Percentiles rank a stretch among this genome's conserved stretches.
Conservation (phyloP, 352 stramenopile genomes). For the Phytophthora brassicae region DNA sequence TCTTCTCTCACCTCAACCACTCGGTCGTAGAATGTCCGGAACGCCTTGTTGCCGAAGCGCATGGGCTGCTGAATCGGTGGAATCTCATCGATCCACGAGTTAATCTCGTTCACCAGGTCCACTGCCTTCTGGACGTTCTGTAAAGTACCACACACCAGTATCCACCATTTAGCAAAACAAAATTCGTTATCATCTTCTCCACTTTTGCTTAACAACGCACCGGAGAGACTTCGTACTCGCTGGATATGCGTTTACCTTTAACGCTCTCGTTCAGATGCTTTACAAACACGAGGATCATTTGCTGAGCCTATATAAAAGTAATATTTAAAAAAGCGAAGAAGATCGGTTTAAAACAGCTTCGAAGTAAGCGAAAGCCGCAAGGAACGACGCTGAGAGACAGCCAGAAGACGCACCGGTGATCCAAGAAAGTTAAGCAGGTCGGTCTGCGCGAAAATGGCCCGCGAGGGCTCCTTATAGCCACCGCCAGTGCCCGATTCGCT, state of each 20-base stretch:
- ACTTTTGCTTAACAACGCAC: slow-evolving; percentile 32
- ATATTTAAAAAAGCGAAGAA: too few species aligned
- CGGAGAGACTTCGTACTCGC: slow-evolving; percentile 62
- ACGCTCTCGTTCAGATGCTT: slow-evolving; percentile 85
- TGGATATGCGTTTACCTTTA: slow-evolving; percentile 57
- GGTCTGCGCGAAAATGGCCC: slow-evolving; percentile 77
- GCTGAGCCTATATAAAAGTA: too few species aligned
- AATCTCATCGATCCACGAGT: slow-evolving; percentile 90
- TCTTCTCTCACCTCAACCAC: slow-evolving; percentile 58
- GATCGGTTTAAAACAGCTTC: too few species aligned
- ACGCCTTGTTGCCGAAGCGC: slow-evolving; percentile 95
- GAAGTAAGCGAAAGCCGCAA: too few species aligned
- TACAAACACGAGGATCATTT: slow-evolving; percentile 82
- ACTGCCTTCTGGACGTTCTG: slow-evolving; percentile 78
- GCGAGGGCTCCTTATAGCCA: slow-evolving; percentile 58
- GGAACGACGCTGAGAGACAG: neutral
- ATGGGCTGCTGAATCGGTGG: slow-evolving; percentile 92
- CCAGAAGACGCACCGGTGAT: slow-evolving; percentile 45
- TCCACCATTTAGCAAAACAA: neutral
- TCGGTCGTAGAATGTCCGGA: slow-evolving; percentile 88
- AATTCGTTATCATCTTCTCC: neutral
- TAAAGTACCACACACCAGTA: slow-evolving; percentile 1
- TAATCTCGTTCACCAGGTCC: slow-evolving; percentile 63
- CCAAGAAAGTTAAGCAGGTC: slow-evolving; percentile 72
- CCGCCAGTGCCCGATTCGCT: slow-evolving; percentile 22